phyloP scores from a whole-genome alignment of 2,329 filamentous ascomycete species.

The Tolypocladium tundrense region DNA sequence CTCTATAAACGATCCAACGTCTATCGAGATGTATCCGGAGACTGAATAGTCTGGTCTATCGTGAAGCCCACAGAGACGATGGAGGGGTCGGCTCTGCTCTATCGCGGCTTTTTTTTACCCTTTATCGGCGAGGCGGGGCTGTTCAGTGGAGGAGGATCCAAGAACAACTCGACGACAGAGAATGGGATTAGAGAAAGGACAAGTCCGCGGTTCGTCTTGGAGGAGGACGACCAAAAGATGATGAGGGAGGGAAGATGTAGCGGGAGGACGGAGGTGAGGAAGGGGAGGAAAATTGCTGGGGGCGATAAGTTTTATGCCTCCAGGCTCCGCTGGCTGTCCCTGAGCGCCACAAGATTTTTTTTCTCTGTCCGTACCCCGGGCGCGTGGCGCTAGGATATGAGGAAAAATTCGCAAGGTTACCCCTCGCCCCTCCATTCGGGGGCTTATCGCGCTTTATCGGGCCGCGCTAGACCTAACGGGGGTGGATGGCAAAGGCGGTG shows the following conservation, averaged over 20 bases:
- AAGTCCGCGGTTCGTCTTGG: constrained; percentile 29
- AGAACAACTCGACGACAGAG: constrained; percentile 19
- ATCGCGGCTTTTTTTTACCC: constrained; percentile 24
- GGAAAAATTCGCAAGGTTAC: constrained; percentile 11
- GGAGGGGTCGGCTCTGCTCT: constrained; percentile 35
- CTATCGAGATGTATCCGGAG: constrained; percentile 6
- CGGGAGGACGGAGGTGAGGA: constrained; percentile 15
- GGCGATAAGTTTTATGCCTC: constrained; percentile 3
- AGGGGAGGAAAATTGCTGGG: constrained; percentile 4
- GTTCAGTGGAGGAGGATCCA: constrained; percentile 22
- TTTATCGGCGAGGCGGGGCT: constrained; percentile 18
- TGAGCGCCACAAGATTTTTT: constrained; percentile 9
- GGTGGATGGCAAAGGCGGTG: constrained; percentile 8
- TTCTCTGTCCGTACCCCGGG: constrained; percentile 3
- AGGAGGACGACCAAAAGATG: constrained; percentile 31
- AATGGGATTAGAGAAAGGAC: constrained; percentile 16
- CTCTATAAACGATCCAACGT: constrained; percentile 7
- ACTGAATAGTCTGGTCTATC: constrained; percentile 4
- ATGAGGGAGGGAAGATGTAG: constrained; percentile 18
- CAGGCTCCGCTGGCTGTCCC: not conserved
- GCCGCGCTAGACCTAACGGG: constrained; percentile 7
- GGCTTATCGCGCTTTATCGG: constrained; percentile 14
- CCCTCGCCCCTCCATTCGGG: constrained; percentile 11
- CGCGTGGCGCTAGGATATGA: constrained; percentile 3
- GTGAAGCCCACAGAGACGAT: constrained; percentile 25